Conservation (phyloP, 495 filamentous ascomycete genomes). For the Delitschia confertaspora region DNA sequence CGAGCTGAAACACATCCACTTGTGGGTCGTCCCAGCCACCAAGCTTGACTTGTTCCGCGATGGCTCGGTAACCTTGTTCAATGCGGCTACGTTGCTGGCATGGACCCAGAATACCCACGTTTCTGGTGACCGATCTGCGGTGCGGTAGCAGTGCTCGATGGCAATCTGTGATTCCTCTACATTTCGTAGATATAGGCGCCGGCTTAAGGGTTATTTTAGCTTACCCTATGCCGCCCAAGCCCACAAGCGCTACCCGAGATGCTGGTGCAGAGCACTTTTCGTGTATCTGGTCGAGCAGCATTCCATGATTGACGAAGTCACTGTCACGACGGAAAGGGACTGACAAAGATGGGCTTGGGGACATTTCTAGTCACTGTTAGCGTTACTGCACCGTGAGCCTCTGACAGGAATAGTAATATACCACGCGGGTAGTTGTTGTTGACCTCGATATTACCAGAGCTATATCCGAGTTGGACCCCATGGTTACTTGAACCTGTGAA, state of each 20-base stretch:
- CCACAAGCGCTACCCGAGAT: constrained; percentile 23
- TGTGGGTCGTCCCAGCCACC: constrained; percentile 30
- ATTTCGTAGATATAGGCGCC: constrained; percentile 3
- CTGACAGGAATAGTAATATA: too few relatives aligned
- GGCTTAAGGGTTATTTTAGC: background rate
- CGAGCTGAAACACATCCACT: constrained; percentile 31
- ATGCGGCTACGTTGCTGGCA: constrained; percentile 28
- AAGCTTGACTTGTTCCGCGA: constrained; percentile 27
- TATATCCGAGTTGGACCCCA: too few relatives aligned
- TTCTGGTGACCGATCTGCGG: constrained; percentile 21
- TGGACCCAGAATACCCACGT: constrained; percentile 31
- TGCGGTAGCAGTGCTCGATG: constrained; percentile 41
- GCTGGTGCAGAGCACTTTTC: constrained; percentile 24
- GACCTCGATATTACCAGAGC: too few relatives aligned
- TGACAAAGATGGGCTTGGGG: constrained; percentile 9
- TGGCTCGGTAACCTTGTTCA: constrained; percentile 22
- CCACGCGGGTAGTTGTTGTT: too few relatives aligned
- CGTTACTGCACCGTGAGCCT: too few relatives aligned
- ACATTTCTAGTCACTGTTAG: constrained; percentile 1
- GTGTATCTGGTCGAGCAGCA: constrained; percentile 32
- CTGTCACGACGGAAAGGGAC: constrained; percentile 35
- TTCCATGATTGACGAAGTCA: constrained; percentile 38
- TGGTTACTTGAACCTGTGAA: too few relatives aligned
- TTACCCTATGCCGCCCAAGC: constrained; percentile 44
- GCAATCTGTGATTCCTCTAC: constrained; percentile 47